Conservation (phyloP, 495 filamentous ascomycete species). For the Massariosphaeria phaeospora region DNA sequence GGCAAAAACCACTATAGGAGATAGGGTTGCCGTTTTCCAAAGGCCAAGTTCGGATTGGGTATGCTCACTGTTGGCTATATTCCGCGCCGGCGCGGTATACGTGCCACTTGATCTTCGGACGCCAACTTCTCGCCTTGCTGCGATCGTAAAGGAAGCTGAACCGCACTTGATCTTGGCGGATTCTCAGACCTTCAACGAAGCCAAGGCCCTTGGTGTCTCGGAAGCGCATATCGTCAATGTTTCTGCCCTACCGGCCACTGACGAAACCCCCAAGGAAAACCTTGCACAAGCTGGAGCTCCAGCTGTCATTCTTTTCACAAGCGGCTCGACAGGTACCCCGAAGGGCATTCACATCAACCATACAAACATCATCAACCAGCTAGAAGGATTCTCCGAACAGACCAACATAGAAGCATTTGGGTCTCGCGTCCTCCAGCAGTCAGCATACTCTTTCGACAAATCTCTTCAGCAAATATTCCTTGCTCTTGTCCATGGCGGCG, state of each 20-base stretch:
- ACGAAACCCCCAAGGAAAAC: background rate
- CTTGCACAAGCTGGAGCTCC: constrained; percentile 61
- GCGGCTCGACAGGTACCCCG: constrained; percentile 89
- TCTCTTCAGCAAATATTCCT: constrained; percentile 13
- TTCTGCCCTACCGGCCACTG: background rate
- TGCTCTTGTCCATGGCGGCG: constrained; percentile 1
- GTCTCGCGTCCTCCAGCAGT: background rate
- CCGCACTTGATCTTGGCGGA: background rate
- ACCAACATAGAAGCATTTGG: background rate
- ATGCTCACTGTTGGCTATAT: constrained; percentile 7
- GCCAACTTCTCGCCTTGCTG: background rate
- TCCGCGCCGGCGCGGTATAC: background rate
- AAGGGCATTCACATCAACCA: constrained; percentile 92
- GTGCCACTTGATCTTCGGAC: background rate
- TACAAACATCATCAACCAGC: constrained; percentile 53
- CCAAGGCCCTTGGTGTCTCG: background rate
- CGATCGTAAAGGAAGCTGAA: background rate
- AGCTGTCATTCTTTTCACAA: constrained; percentile 98
- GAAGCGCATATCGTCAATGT: background rate
- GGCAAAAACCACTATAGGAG: background rate
- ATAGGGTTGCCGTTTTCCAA: background rate
- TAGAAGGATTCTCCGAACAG: background rate
- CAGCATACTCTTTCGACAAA: background rate
- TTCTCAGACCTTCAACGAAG: background rate
- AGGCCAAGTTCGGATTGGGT: background rate